Evolutionary conservation across 306 rosid species (phyloP), one percentile per base, ranked within the genome.

Genomic region (Ceratonia siliqua): DNA sequence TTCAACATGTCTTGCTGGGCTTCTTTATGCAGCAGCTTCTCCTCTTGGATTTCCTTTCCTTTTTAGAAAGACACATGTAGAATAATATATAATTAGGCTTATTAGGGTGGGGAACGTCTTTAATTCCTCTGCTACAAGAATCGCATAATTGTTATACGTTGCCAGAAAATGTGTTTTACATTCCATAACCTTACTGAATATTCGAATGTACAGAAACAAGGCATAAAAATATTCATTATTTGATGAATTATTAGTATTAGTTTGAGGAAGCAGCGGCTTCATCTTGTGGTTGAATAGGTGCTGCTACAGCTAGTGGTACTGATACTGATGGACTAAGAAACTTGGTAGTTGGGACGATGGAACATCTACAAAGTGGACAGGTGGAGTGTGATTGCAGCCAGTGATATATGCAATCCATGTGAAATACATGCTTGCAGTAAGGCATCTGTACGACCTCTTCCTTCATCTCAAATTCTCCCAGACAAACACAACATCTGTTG

Each of bases 331-430:
- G 62, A 61, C 25, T 62, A 28, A 62, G 77, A 39, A 62, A 53
- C 69, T 81, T 75, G 53, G 72, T 49, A 3, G 84, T 58, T 14
- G 92, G 86, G 48, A 84, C 70, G 78, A 90, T 85, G 20, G 84
- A 81, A 78, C 87, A 88, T 81, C 98, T 84, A 50, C 98, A 92
- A 30, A 92, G 92, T 27, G 98, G 98, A 48, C 98, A 92, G 21
- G 94, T 90, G 54, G 89, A 81, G 83, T 92, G 87, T 67, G 87
- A 82, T 74, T 83, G 88, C 32, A 92, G 82, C 98, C 98, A 92
- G 38, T 79, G 87, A 62, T 82, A 79, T 64, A 92, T 92, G 83
- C 98, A 92, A 5, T 84, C 91, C 18, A 72, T 62, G 68, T 92
- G 98, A 79, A 92, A 92, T 72, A 92, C 86, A 69, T 92, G 98